Evolutionary conservation across 2,329 filamentous ascomycete species (phyloP).

Genomic region (Sporothrix dimorphospora): DNA sequence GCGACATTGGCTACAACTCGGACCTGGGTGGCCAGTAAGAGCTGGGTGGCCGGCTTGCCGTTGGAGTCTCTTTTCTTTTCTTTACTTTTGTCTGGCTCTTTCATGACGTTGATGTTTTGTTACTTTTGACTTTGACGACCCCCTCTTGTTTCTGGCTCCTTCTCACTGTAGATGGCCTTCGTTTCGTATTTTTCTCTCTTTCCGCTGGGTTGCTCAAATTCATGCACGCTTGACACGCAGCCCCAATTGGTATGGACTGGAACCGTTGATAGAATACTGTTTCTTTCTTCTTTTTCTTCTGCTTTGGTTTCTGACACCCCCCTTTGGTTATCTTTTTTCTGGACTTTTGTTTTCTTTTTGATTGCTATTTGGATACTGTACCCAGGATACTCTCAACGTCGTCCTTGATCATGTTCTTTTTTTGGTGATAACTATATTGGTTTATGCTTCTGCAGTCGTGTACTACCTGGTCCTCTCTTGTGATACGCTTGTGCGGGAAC

Average conservation of each 20-base stretch:
- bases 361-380: background rate
- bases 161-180: background rate
- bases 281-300: background rate
- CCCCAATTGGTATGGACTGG: constrained; percentile 4
- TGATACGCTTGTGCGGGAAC: background rate
- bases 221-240: constrained; percentile 7
- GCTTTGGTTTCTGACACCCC: background rate
- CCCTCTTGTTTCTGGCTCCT: background rate
- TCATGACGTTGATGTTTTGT: constrained; percentile 15
- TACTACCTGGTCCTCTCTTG: background rate
- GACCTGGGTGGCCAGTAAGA: constrained; percentile 49
- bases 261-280: background rate
- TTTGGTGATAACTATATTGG: background rate
- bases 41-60: background rate
- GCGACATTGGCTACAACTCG: constrained; percentile 57
- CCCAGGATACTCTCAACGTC: background rate
- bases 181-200: constrained; percentile 18
- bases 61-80: background rate
- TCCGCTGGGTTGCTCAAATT: background rate
- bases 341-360: background rate
- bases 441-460: background rate
- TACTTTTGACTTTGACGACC: constrained; percentile 18
- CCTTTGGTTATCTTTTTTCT: background rate
- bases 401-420: background rate
- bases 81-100: background rate